Evolutionary conservation across 2,329 filamentous ascomycete genomes (phyloP), one percentile per base, ranked within the genome.

Genomic region (Botrytis hyacinthi): DNA sequence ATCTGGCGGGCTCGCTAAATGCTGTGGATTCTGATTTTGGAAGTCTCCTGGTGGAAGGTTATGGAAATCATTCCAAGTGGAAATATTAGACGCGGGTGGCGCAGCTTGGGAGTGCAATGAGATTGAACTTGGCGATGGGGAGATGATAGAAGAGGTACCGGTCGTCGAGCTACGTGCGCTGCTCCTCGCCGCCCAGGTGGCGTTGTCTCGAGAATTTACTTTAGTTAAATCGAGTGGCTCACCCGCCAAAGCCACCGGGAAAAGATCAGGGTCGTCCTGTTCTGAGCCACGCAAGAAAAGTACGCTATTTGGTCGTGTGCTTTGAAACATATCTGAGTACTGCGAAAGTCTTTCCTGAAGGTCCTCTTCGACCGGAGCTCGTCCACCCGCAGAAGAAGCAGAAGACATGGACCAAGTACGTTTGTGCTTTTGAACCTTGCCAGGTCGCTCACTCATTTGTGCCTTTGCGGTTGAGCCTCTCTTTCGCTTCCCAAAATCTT

Each of bases 331-430:
- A 79, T 95, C 93, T 81, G 29, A n/a, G 14, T 95, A 92, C 59
- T 95, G 85, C 1, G 89, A 91, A 42, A 96, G 85, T 82, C 95
- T 95, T 82, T 89, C 88, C 78, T 94, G 92, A 37, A 95, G 82
- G 79, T 96, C 93, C 78, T 96, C 93, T 80, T 92, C 90, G 40
- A 89, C 83, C 0, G 88, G 84, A n/a, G 85, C 80, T 35, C 88
- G 84, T 29, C 85, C 86, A 22, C 86, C 86, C 4, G 86, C 87
- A 4, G 90, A 92, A 79, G 90, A 90, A 46, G 88, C 84, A 9
- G 95, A 98, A 37, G 94, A 95, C 87, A 97, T 93, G 16, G 95
- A 98, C 94, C 95, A 98, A 0, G 94, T 97, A 74, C 95, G 87
- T 83, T 97, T 97, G 83, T 98, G 94, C 82, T 97, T 97, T 37